Base-by-base conservation (phyloP, 1,139 yeast species). In the Hanseniaspora gamundiae region DNA sequence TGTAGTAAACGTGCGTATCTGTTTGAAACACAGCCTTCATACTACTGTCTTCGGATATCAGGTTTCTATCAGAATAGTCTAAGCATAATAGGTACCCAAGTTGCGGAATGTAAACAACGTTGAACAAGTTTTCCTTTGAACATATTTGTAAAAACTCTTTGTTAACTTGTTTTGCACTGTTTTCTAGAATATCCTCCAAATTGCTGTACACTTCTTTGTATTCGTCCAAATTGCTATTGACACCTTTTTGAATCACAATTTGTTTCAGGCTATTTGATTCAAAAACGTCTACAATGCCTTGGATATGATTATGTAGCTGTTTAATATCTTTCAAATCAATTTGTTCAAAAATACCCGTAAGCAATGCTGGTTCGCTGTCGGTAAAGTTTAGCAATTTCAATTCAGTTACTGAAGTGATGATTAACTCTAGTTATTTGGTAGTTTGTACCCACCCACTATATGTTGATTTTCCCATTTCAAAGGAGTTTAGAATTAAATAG, bases 101-200 rank as follows among this genome's bases (percentile, higher is more conserved):
- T 43, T 69, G 73, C 7, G 73, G 73, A 22, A 70, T 66, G 47
- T 71, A 71, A 2, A 67, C 63, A 1, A 65, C 65, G 46, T 66
- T 68, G 4, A 67, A 42, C 1, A 56, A 38, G 4, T 49, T 48
- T 2, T 42, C 43, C 0, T 51, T 39, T 3, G 35, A 0, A 45
- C 41, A 19, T 51, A 28, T 4, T 36, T 39, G 4, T 35, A 35
- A 0, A 51, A 42, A 6, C 58, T 45, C 1, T 47, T 51, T 11
- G 39, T 29, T 14, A n/a, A 40, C 9, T 30, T 31, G 41, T 11
- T 35, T 38, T 0, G 71, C 65, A 2, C 56, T 54, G 2, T 53
- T 47, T 2, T 55, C 48, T 13, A 70, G 50, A 2, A 61, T 51
- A 1, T 42, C 46, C 46, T 70, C 75, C 36, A 71, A 47, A n/a